Base-by-base conservation (phyloP, 2,329 filamentous ascomycete genomes). In the Colletotrichum shisoi region DNA sequence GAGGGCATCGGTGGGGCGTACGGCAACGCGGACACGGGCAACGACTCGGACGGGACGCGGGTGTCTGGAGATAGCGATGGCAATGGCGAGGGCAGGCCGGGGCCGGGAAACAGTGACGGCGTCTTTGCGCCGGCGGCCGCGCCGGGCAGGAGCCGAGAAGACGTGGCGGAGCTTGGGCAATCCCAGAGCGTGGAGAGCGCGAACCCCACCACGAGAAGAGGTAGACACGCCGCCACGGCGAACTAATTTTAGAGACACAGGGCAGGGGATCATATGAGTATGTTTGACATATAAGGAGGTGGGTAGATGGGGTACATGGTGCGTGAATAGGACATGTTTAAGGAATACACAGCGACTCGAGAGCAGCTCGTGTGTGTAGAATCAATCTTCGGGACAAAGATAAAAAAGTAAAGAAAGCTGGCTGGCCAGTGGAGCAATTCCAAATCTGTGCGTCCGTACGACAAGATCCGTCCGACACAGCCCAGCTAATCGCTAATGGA, bases 1-100 rank as follows among this genome's bases (percentile, higher is more conserved):
- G 89, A 92, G 76, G 89, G 88, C 66, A 89, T 90, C 6, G 89
- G 90, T 13, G 90, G 89, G 0, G 79, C 81, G 17, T 87, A 87
- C 74, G 86, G 84, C 0, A 77, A 78, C 11, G 71, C 68, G 3
- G 72, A 71, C 6, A 73, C 63, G 56, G 57, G 61, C 11, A 70
- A 69, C 42, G 67, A 62, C 1, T 70, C 65, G 40, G 66, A 69
- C 8, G 61, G 57, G 49, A 61, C 45, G 52, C 56, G 21, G 46
- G 54, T 46, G 12, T 57, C 61, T 13, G 37, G 61, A 12, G 9
- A 53, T 17, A 21, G 52, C 11, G 73, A 71, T 39, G 71, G 67
- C 11, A 67, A 70, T 27, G 67, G 39, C n/a, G 59, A 31, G 24
- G 46, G 71, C 19, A 57, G 60, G 3, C 46, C 34, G n/a, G 60